Evolutionary conservation across 2,329 filamentous ascomycete genomes (phyloP).

Genomic region (Colletotrichum sp.): DNA sequence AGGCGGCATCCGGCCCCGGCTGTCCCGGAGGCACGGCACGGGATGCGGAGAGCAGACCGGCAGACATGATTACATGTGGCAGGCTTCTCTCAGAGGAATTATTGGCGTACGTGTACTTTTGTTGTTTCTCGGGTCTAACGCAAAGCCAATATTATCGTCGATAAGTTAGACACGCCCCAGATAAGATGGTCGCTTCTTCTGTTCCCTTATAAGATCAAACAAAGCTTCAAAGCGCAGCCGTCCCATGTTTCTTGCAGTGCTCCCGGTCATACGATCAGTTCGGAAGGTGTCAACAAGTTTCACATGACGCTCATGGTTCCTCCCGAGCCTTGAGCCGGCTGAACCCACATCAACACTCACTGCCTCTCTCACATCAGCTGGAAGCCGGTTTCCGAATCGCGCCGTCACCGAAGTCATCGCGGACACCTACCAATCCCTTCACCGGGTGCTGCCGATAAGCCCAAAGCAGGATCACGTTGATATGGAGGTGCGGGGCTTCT

Average conservation of each 20-base stretch:
- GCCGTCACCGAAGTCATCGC: not conserved
- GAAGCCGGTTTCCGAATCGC: not conserved
- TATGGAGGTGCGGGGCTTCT: not conserved
- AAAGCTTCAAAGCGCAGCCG: not conserved
- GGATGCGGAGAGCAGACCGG: not conserved
- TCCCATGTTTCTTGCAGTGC: not conserved
- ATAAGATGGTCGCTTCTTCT: not conserved
- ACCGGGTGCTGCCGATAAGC: not conserved
- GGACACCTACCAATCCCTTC: not conserved
- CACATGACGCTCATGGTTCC: not conserved
- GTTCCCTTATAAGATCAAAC: not conserved
- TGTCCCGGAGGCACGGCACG: not conserved
- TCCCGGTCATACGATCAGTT: not conserved
- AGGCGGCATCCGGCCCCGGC: not conserved
- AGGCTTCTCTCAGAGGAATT: not conserved
- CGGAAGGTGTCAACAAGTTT: not conserved
- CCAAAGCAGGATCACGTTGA: not conserved
- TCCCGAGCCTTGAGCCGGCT: not conserved
- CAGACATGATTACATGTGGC: not conserved
- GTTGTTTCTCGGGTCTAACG: not conserved
- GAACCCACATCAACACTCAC: not conserved
- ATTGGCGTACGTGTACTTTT: not conserved
- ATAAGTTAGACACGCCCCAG: not conserved
- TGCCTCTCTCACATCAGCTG: not conserved
- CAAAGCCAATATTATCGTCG: rapidly evolving